Conservation (phyloP, 2,329 filamentous ascomycete genomes). For the Claviceps sp. region DNA sequence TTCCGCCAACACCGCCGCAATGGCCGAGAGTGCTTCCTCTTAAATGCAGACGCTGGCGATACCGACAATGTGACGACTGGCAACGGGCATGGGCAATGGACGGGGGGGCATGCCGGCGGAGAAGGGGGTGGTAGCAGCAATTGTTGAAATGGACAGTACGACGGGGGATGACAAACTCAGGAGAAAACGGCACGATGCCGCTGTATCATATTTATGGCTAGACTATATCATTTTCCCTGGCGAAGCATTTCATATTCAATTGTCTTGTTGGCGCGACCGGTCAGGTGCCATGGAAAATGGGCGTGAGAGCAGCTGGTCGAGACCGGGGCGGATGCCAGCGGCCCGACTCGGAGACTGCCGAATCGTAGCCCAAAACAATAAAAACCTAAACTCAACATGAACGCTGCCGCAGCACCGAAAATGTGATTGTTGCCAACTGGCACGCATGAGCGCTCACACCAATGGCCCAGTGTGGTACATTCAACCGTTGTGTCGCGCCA, state of each 20-base stretch:
- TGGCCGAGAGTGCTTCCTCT: constrained; percentile 24
- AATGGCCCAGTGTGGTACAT: not conserved
- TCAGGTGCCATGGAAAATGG: not conserved
- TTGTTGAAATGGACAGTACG: not conserved
- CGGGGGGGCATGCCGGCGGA: not conserved
- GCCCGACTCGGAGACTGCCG: not conserved
- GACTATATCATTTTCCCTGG: constrained; percentile 16
- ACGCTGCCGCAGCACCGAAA: not conserved
- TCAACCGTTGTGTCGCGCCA: not conserved
- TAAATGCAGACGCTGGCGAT: constrained; percentile 10
- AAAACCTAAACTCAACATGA: not conserved
- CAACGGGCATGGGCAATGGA: not conserved
- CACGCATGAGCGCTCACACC: not conserved
- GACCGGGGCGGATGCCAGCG: not conserved
- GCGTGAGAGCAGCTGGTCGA: not conserved
- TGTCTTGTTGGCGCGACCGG: not conserved
- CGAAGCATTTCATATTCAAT: constrained; percentile 2
- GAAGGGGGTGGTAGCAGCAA: not conserved
- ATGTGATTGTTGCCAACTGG: too few relatives aligned
- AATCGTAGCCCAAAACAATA: not conserved
- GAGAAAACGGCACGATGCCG: constrained; percentile 7
- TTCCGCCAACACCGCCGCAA: constrained; percentile 34
- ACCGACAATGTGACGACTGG: not conserved
- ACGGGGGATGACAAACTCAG: not conserved
- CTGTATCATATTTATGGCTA: constrained; percentile 23